Conservation (phyloP, 2,329 filamentous ascomycete genomes). For the Pseudocercospora ulei region DNA sequence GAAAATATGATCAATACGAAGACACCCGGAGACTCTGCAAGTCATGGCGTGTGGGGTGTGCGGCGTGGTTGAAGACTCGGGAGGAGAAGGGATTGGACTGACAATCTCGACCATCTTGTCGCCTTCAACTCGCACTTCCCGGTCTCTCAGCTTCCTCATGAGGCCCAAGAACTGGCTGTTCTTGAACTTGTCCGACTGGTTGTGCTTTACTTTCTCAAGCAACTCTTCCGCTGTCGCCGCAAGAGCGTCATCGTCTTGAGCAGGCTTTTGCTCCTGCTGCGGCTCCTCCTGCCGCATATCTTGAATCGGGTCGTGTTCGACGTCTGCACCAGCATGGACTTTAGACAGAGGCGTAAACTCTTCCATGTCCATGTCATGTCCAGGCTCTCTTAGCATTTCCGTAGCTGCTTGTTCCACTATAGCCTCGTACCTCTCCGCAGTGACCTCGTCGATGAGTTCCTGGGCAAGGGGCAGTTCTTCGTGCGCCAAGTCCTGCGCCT, state of each 20-base stretch:
- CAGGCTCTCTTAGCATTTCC: conserved; percentile 20
- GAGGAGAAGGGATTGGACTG: conserved; percentile 28
- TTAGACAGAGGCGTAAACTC: conserved; percentile 14
- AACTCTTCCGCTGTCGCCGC: conserved; percentile 62
- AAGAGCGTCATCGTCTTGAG: conserved; percentile 54
- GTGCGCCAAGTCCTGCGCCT: conserved; percentile 15
- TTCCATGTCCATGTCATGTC: conserved; percentile 18
- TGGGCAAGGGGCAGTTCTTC: conserved; percentile 14
- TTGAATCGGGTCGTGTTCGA: conserved; percentile 16
- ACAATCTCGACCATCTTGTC: conserved; percentile 54
- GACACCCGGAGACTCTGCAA: conserved; percentile 18
- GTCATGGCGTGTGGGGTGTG: conserved; percentile 17
- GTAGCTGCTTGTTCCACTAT: conserved; percentile 18
- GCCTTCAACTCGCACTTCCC: conserved; percentile 62
- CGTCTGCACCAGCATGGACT: conserved; percentile 14
- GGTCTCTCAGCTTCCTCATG: conserved; percentile 65
- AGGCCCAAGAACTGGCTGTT: conserved; percentile 66
- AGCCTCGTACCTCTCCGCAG: conserved; percentile 21
- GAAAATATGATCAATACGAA: conserved; percentile 26
- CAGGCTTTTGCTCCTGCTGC: conserved; percentile 15
- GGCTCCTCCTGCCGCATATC: conserved; percentile 12
- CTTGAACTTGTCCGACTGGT: conserved; percentile 64
- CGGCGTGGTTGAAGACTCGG: conserved; percentile 14
- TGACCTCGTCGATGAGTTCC: conserved; percentile 15
- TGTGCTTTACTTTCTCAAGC: conserved; percentile 57